Conservation (phyloP, 805 yeast species). For the Saturnispora bothae region DNA sequence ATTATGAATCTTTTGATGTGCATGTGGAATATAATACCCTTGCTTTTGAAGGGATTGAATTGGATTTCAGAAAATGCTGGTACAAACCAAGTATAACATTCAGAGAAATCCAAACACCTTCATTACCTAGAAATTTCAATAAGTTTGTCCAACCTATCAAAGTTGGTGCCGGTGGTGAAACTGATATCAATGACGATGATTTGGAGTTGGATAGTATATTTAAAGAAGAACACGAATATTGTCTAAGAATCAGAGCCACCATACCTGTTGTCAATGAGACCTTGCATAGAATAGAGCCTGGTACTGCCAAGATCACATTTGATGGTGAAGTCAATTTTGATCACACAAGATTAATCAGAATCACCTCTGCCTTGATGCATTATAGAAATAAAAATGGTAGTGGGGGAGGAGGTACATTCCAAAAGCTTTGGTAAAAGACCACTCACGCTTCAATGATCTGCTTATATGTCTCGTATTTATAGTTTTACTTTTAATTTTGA, state of each 20-base stretch:
- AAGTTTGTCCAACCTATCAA: slow-evolving; percentile 26
- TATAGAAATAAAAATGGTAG: slow-evolving; percentile 17
- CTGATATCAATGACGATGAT: slow-evolving; percentile 18
- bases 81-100: slow-evolving; percentile 17
- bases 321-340: slow-evolving; percentile 28
- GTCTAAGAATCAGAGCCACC: slow-evolving; percentile 24
- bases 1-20: slow-evolving; percentile 22
- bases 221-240: slow-evolving; percentile 23
- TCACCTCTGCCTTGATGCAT: slow-evolving; percentile 19
- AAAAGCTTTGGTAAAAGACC: slow-evolving; percentile 24
- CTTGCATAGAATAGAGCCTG: slow-evolving; percentile 16
- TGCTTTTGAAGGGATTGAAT: slow-evolving; percentile 24
- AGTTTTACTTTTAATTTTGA: too few species aligned
- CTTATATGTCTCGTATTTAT: too few species aligned
- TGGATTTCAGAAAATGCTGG: slow-evolving; percentile 24
- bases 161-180: slow-evolving; percentile 15
- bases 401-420: slow-evolving; percentile 20
- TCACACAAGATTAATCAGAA: slow-evolving; percentile 26
- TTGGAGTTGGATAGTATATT: slow-evolving; percentile 15
- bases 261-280: slow-evolving; percentile 17
- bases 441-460: too few species aligned
- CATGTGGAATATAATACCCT: slow-evolving; percentile 22
- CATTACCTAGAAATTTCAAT: slow-evolving; percentile 20
- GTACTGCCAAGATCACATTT: slow-evolving; percentile 24
- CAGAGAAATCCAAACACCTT: slow-evolving; percentile 18